Base-by-base conservation (phyloP, 2,329 filamentous ascomycete genomes). In the Cucurbitaria berberidis region DNA sequence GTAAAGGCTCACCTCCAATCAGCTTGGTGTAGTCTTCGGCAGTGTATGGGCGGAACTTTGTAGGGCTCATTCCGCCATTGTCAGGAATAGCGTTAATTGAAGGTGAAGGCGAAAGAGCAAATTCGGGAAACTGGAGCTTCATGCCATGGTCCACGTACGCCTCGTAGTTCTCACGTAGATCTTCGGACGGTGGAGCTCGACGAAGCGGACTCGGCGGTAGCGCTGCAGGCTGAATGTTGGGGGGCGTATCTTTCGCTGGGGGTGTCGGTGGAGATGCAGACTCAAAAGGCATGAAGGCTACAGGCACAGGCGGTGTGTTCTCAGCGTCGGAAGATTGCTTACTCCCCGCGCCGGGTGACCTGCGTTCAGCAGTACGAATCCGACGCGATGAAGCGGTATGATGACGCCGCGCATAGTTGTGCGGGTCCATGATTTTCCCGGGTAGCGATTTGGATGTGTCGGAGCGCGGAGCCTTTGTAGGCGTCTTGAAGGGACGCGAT, bases 221-320 rank as follows among this genome's bases (percentile, higher is more conserved):
- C 18, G 42, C 16, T 55, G 51, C 1, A 29, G 48, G 19, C 29
- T 54, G 60, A 36, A 42, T 21, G 3, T 66, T 47, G 1, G 75
- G 76, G 27, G 77, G 77, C 0, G 78, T 80, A 52, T 79, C 74
- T 51, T 80, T 80, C 13, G 73, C 66, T 5, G 76, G 77, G 18
- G 77, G 78, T 2, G 77, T 78, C 5, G 77, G 77, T 11, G 77
- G 68, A 9, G 48, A 27, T 8, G 50, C 45, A 18, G 53, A 57
- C n/a, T 60, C 59, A 16, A 52, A 47, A 1, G 61, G 59, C 5
- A 47, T 22, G 4, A 42, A 50, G 16, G 43, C 9, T n/a, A 36
- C 10, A 3, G 39, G 19, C 16, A 41, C 34, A 8, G 34, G 53
- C 5, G 48, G 44, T 13, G 16, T 42, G 7, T 55, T 49, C 36